Base-by-base conservation (phyloP, 169 alveolate genomes). In the Amoebophrya sp. region DNA sequence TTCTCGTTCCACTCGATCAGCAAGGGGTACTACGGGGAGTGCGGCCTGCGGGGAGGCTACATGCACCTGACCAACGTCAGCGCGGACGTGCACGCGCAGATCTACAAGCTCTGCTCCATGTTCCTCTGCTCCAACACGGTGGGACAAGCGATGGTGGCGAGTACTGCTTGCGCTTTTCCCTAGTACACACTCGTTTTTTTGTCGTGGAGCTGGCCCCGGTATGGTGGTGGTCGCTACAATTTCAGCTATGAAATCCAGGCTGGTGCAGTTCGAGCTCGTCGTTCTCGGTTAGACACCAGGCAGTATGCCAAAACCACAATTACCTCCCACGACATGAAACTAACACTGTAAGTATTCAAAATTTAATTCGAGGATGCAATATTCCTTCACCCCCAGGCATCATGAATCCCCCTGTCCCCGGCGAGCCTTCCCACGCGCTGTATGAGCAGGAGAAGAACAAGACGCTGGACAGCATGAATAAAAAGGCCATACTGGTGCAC, bases 41-140 rank as follows among this genome's bases (percentile, higher is more conserved):
- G 98, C 89, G 98, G 98, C 29, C 92, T 95, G 40, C 95, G 98
- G 87, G 98, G 98, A 13, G 98, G 98, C 40, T 95, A 94, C 90
- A 48, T 95, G 91, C 96, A 95, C 90, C 69, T 94, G 41, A 91
- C 88, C 70, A 95, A 95, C 92, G 88, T 97, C 40, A 96, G 91
- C 87, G 94, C 92, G 7, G 92, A 91, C 43, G 97, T 94, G 70
- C 89, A 91, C 88, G 95, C 91, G 78, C 94, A 96, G 94, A 88
- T 97, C 88, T 93, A 93, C 90, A 97, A 97, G 93, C 92, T 95
- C 4, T 94, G 94, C 87, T 90, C 96, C 42, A 93, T 96, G 92
- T 93, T 88, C 91, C 93, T 97, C 41, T 95, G 98, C 92, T 93
- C 97, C 26, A 96, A 96, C 91, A 91, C 96, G 29, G 58, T 94